Evolutionary conservation across 768 basidiomycete species (phyloP), one percentile per base, ranked within the genome.

Genomic region (Phlebiopsis flavidoalba): DNA sequence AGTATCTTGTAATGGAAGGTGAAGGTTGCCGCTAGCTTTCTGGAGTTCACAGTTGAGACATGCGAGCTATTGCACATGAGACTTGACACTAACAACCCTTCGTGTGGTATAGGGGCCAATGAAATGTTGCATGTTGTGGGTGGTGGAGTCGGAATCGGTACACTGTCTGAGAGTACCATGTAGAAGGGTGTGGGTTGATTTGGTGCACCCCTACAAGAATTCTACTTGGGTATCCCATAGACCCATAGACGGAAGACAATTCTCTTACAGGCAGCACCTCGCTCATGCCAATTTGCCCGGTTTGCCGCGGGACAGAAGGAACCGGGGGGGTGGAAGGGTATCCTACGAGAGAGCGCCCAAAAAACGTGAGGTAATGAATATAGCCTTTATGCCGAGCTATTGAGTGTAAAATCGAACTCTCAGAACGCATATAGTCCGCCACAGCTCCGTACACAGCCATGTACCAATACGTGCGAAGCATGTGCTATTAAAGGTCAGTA

Each of bases 381-480:
- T 89, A 47, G 84, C 85, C n/a, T n/a, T 0, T 91, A 83, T 6
- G 97, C n/a, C 93, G 40, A 94, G n/a, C 78, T 70, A n/a, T 98
- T 95, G 45, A 89, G 72, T 8, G 95, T 88, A 73, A 98, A n/a
- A n/a, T n/a, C n/a, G n/a, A n/a, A 97, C 74, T 98, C 95, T 76
- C 97, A 98, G n/a, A n/a, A 61, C 97, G 86, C 86, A 98, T n/a
- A n/a, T n/a, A n/a, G n/a, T 94, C 61, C 91, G 83, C 96, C 96
- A 99, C 3, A 98, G 80, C 66, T 95, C 92, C 59, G 84, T 83
- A n/a, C n/a, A n/a, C n/a, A n/a, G n/a, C n/a, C n/a, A n/a, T 5
- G 95, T 86, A 1, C 82, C 83, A 50, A 98, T 96, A n/a, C 22
- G 89, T 88, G 36, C 83, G 84, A 45, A 86, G 79, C 90, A 99